Percentiles rank a stretch among this genome's conserved stretches.
These are phyloP conservation scores for Gossypium arboreum DNA, from an alignment of 345 rosid genomes.

Conservation along the genomic window DNA sequence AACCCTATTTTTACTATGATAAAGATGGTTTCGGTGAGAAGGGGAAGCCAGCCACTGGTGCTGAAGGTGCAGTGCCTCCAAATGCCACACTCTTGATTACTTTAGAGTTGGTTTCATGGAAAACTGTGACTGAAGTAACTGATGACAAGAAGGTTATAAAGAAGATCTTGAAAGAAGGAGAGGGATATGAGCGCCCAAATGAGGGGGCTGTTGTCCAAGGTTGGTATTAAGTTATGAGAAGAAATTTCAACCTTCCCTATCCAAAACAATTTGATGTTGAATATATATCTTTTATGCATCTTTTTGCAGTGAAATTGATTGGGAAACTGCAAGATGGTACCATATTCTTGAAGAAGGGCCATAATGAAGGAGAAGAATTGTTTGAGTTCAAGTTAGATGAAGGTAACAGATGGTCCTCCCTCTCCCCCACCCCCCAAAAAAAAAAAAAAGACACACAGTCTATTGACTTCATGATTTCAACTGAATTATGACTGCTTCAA, in stretches of 20 bases:
- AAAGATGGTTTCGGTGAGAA: constrained; percentile 92
- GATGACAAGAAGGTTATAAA: constrained; percentile 80
- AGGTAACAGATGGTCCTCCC: constrained; percentile 33
- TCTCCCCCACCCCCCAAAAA: too few species aligned
- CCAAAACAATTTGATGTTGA: not conserved
- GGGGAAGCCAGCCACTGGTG: constrained; percentile 54
- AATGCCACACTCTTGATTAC: constrained; percentile 59
- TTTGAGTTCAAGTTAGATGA: constrained; percentile 84
- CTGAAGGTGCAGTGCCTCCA: constrained; percentile 71
- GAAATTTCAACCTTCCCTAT: not conserved
- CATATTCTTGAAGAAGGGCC: constrained; percentile 71
- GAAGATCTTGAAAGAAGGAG: constrained; percentile 82
- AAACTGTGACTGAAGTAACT: constrained; percentile 78
- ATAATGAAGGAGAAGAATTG: constrained; percentile 49
- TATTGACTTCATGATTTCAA: not conserved
- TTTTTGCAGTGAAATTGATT: constrained; percentile 66
- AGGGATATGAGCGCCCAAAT: constrained; percentile 76
- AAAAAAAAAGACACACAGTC: too few species aligned
- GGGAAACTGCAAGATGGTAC: constrained; percentile 86
- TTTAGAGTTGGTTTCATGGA: constrained; percentile 82
- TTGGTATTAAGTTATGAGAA: constrained; percentile 16
- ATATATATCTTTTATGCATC: not conserved
- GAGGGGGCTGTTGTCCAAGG: constrained; percentile 81
- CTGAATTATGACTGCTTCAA: not conserved
- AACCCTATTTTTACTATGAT: not conserved